Evolutionary conservation across 805 yeast genomes (phyloP), one percentile per base, ranked within the genome.

Genomic region (Zygosaccharomyces bailii): DNA sequence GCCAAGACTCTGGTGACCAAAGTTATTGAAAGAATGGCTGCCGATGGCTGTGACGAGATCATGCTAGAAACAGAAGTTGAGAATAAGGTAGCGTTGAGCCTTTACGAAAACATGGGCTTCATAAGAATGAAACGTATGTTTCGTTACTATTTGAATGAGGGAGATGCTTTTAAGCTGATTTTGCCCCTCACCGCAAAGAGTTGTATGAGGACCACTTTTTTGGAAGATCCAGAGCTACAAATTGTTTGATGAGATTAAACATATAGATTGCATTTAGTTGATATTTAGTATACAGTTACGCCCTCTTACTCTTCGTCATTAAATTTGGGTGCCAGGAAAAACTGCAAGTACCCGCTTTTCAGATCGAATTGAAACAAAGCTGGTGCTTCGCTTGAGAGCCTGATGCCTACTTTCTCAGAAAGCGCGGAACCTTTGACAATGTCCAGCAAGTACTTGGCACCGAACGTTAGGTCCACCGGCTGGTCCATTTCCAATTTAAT

Each of bases 301-400:
- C 14, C 18, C 18, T 17, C 13, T 61, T 71, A 79, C 53, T 86
- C 93, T 52, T 86, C 96, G 52, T 90, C 98, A 54, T 86, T 96
- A 65, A 93, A 88, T 76, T 93, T 91, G 48, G 99, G 99, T 57
- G 99, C 99, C 67, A 93, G 78, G 78, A 86, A 93, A 79, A 86
- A 93, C 66, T 96, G 84, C 66, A 93, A 74, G 69, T 87, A 86
- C 43, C 99, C 99, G 67, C 91, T 85, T 25, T 61, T 55, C 63
- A 93, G 74, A 68, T 84, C 84, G 72, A 84, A 93, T 71, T 91
- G 97, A 62, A 93, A 88, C 66, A 89, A 72, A 33, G 97, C 96
- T 25, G 99, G 99, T 11, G 93, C 82, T 63, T 86, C 88, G 60
- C 85, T 91, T 14, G 96, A 86, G 61, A 93, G 77, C 68, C 87